Conservation (phyloP, 2,329 filamentous ascomycete genomes). For the Dryadomyces quercus-mongolicae region DNA sequence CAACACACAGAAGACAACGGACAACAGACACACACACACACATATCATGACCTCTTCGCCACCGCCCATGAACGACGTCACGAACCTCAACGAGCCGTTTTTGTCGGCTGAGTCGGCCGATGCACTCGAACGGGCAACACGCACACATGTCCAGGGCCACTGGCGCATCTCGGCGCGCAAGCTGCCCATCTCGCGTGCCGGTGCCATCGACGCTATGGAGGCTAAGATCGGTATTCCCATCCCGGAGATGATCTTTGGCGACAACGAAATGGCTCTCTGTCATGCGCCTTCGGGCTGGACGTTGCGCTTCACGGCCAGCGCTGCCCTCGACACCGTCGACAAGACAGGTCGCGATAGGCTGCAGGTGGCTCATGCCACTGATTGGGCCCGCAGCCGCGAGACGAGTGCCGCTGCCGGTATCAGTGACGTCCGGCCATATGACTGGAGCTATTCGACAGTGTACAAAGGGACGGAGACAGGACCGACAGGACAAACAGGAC, state of each 20-base stretch:
- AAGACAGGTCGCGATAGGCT: slow-evolving; percentile 89
- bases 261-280: slow-evolving; percentile 70
- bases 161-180: slow-evolving; percentile 77
- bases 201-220: slow-evolving; percentile 77
- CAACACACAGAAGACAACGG: too few species aligned
- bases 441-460: slow-evolving; percentile 92
- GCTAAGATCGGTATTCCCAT: slow-evolving; percentile 69
- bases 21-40: too few species aligned
- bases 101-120: slow-evolving; percentile 36
- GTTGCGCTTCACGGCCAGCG: slow-evolving; percentile 71
- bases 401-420: slow-evolving; percentile 76
- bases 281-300: slow-evolving; percentile 68
- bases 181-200: slow-evolving; percentile 86
- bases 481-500: background rate
- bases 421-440: slow-evolving; percentile 89
- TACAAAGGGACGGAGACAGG: slow-evolving; percentile 56
- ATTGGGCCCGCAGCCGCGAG: slow-evolving; percentile 61
- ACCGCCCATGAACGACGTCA: slow-evolving; percentile 18
- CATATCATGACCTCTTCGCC: background rate
- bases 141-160: slow-evolving; percentile 43
- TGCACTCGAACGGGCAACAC: slow-evolving; percentile 41
- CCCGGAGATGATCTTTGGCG: slow-evolving; percentile 98
- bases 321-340: slow-evolving; percentile 82
- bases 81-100: slow-evolving; percentile 38
- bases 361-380: slow-evolving; percentile 81